Conservation (phyloP, 2,329 filamentous ascomycete genomes). For the Colletotrichum spinosum region DNA sequence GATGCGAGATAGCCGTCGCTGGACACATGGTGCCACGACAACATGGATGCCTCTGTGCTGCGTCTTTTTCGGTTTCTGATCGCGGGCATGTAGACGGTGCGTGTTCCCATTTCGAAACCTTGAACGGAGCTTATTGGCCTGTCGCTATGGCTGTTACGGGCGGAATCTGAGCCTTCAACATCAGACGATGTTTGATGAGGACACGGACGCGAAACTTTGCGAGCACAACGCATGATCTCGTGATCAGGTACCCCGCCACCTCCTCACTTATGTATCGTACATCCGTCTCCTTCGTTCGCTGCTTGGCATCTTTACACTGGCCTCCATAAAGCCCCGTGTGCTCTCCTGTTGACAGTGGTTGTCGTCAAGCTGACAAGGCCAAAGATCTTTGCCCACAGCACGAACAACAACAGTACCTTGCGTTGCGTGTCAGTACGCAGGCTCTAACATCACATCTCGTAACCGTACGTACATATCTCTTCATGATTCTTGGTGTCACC, state of each 20-base stretch:
- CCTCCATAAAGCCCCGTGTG: no score
- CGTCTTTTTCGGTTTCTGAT: slow-evolving; percentile 27
- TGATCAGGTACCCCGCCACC: slow-evolving; percentile 27
- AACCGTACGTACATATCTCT: no score
- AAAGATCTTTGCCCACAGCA: no score
- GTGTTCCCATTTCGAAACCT: slow-evolving; percentile 14
- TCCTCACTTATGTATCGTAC: slow-evolving; percentile 2
- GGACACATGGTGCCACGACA: not conserved
- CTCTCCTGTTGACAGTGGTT: no score
- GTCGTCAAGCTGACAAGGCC: no score
- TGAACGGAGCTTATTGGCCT: slow-evolving; percentile 12
- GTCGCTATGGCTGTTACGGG: slow-evolving; percentile 23
- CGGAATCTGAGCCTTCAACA: slow-evolving; percentile 13
- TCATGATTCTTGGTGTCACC: no score
- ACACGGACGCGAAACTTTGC: slow-evolving; percentile 32
- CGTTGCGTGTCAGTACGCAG: no score
- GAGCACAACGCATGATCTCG: slow-evolving; percentile 14
- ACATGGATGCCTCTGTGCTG: slow-evolving; percentile 8
- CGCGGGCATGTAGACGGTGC: slow-evolving; percentile 13
- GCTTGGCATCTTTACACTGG: not conserved
- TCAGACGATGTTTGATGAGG: slow-evolving; percentile 37
- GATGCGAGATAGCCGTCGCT: not conserved
- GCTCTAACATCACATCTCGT: no score
- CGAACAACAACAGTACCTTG: no score
- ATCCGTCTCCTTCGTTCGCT: not conserved